Base-by-base conservation (phyloP, 1,284 basidiomycete genomes). In the Trichosporon sp. region DNA sequence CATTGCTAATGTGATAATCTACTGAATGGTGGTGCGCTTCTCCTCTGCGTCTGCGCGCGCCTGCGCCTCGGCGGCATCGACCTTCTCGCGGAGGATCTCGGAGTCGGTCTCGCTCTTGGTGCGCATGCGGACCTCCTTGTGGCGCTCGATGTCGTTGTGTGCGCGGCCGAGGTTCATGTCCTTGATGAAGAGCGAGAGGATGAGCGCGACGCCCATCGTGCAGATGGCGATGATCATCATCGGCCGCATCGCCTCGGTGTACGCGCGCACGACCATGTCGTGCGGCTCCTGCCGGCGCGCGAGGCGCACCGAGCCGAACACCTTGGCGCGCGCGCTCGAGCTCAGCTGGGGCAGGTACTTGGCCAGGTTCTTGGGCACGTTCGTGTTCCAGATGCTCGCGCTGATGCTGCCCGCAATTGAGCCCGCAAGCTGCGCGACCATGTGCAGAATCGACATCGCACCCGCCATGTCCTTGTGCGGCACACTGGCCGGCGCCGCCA, bases 401-500 rank as follows among this genome's bases (percentile, higher is more conserved):
- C 78, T 66, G 67, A 82, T 76, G 6, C 81, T 78, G 15, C 70
- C 74, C 0, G 79, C 82, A 66, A 83, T 78, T 0, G 79, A 75
- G n/a, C 80, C 80, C 29, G 83, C 84, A 21, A 84, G 74, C n/a
- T 75, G 75, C 0, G 82, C 80, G 78, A 82, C 83, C 53, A 85
- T 74, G 38, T 76, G 74, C 11, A 85, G 76, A 27, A 82, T 75
- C 5, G 83, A 76, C 65, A 81, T 81, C 42, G 82, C 78, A 11
- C 79, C 72, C 5, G 83, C 82, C 53, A 84, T 75, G 71, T 84
- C 83, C 58, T 74, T 74, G 73, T 84, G 83, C 8, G 82, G 78
- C 5, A 81, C 82, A 7, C 78, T 79, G 0, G 78, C 83, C 60
- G 83, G 83, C 2, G 79, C 74, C 0, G 79, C 81, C 9, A 82